Conservation (phyloP, 2,329 filamentous ascomycete genomes). For the Piedraia hortae region DNA sequence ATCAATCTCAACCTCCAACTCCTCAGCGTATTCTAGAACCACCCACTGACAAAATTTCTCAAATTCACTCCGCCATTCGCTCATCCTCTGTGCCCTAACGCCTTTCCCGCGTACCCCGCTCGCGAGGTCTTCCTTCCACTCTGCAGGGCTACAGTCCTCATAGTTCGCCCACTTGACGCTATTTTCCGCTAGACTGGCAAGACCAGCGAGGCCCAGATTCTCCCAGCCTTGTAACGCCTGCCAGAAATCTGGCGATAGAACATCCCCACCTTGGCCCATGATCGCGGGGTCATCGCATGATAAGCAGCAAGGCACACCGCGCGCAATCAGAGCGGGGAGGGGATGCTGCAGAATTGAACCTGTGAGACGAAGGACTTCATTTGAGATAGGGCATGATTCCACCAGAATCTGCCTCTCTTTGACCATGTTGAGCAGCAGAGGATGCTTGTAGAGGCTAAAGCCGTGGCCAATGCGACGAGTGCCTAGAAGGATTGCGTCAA, state of each 20-base stretch:
- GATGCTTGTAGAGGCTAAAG: constrained; percentile 75
- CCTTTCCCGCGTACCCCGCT: constrained; percentile 46
- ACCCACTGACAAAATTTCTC: constrained; percentile 83
- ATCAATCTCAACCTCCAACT: constrained; percentile 6
- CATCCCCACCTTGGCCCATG: constrained; percentile 53
- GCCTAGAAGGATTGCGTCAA: constrained; percentile 65
- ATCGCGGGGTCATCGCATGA: constrained; percentile 83
- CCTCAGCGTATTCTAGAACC: constrained; percentile 35
- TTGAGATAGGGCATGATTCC: constrained; percentile 75
- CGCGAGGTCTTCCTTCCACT: constrained; percentile 47
- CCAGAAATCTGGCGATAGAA: constrained; percentile 85
- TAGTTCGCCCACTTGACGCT: constrained; percentile 74
- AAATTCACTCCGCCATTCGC: constrained; percentile 57
- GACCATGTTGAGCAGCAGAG: constrained; percentile 63
- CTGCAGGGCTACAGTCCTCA: constrained; percentile 43
- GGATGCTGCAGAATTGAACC: constrained; percentile 52
- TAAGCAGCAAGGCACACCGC: constrained; percentile 58
- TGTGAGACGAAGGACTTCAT: constrained; percentile 61
- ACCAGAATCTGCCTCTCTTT: constrained; percentile 69
- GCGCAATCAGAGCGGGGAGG: constrained; percentile 55
- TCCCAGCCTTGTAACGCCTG: constrained; percentile 77
- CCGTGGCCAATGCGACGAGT: constrained; percentile 74
- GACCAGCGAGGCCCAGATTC: constrained; percentile 62
- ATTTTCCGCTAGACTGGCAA: constrained; percentile 75
- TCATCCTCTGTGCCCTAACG: constrained; percentile 41